Percentiles rank a stretch among this genome's conserved stretches.
These are phyloP conservation scores for Trichomonascaceae sp. DNA, from an alignment of 1,139 yeast species.

Conservation along the genomic window DNA sequence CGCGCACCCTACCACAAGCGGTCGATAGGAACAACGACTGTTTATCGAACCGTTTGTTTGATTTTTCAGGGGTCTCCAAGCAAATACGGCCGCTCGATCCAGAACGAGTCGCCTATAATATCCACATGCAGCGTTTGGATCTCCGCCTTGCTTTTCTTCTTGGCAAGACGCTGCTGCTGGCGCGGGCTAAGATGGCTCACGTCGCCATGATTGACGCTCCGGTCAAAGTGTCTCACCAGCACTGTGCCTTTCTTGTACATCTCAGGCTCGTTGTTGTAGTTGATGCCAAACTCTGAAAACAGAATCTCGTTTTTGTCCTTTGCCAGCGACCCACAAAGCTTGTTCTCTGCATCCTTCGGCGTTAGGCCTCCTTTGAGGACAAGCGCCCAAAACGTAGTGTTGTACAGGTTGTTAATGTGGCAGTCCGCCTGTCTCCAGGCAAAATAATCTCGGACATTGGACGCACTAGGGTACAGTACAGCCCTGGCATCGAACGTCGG, in stretches of 20 bases:
- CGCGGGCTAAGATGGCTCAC: conserved; percentile 18
- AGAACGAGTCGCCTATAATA: conserved; percentile 19
- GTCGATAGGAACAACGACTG: no score
- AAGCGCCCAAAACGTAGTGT: conserved; percentile 85
- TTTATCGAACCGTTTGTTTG: no score
- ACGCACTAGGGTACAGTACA: conserved; percentile 61
- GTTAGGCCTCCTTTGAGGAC: conserved; percentile 58
- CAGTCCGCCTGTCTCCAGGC: conserved; percentile 97
- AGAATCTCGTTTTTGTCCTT: conserved; percentile 80
- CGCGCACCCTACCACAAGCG: no score
- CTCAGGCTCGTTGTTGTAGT: conserved; percentile 83
- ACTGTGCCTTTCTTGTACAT: conserved; percentile 80
- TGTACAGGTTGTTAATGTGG: conserved; percentile 86
- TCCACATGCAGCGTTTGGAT: conserved; percentile 34
- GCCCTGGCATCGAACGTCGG: conserved; percentile 92
- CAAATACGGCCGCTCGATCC: conserved; percentile 16
- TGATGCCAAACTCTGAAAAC: conserved; percentile 63
- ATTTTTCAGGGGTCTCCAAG: no score
- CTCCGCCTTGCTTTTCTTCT: conserved; percentile 36
- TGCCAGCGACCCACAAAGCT: conserved; percentile 58
- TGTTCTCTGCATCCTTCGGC: conserved; percentile 66
- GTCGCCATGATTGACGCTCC: not conserved
- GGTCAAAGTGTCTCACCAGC: conserved; percentile 38
- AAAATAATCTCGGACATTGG: conserved; percentile 62
- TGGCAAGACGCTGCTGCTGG: conserved; percentile 38